These are phyloP conservation scores for Thelephora terrestris DNA, from an alignment of 1,284 basidiomycete genomes.

Conservation along the genomic window DNA sequence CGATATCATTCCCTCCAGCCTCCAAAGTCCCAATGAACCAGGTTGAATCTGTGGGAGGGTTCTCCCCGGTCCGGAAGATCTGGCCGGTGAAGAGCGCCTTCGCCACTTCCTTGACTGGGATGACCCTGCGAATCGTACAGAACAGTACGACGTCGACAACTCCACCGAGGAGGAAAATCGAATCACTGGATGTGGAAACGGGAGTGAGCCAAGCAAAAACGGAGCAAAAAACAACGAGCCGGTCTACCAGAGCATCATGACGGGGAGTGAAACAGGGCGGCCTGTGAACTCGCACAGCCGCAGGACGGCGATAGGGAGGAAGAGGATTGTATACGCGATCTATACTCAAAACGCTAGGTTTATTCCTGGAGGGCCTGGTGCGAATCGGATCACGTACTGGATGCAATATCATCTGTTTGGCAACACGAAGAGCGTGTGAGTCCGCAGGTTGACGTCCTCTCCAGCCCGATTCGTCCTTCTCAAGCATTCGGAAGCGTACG, in stretches of 20 bases:
- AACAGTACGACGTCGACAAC: conserved; percentile 41
- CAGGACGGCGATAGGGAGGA: conserved; percentile 36
- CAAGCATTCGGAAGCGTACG: conserved; percentile 20
- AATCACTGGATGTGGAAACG: conserved; percentile 22
- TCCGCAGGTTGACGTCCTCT: conserved; percentile 14
- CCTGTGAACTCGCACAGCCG: conserved; percentile 37
- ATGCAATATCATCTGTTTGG: conserved; percentile 42
- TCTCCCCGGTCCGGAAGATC: too few species aligned
- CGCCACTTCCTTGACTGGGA: conserved; percentile 20
- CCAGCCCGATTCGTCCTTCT: conserved; percentile 2
- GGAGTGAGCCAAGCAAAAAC: conserved; percentile 1
- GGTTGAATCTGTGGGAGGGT: too few species aligned
- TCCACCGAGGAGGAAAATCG: conserved; percentile 32
- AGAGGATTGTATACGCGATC: conserved; percentile 38
- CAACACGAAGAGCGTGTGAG: conserved; percentile 28
- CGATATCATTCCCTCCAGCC: too few species aligned
- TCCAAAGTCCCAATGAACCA: too few species aligned
- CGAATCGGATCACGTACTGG: conserved; percentile 22
- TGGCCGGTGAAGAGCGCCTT: too few species aligned
- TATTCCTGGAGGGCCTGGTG: neutral
- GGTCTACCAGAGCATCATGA: conserved; percentile 36
- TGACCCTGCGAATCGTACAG: conserved; percentile 33
- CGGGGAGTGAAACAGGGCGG: conserved; percentile 30
- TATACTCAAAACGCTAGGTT: conserved; percentile 13
- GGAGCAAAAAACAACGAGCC: neutral